Evolutionary conservation across 768 basidiomycete genomes (phyloP).

Genomic region (Auricularia sp.): DNA sequence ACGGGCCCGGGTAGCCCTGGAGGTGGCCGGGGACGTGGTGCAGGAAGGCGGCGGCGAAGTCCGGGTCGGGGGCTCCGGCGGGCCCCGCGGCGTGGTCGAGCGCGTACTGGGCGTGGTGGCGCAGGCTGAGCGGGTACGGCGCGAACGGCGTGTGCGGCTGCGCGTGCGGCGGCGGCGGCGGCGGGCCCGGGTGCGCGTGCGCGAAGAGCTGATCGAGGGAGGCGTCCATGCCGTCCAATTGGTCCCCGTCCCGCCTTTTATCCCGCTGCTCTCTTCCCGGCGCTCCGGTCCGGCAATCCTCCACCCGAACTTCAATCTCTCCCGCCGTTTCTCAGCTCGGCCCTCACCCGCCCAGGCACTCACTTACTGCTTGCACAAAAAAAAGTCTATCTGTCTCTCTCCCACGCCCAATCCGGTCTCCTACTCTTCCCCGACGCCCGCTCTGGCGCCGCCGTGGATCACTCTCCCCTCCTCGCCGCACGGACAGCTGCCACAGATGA

Average conservation of each 20-base stretch:
- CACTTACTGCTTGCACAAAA: no score
- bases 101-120: constrained; percentile 17
- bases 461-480: no score
- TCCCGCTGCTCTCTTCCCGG: background rate
- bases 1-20: constrained; percentile 15
- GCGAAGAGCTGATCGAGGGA: constrained; percentile 56
- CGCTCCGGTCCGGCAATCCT: background rate
- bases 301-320: no score
- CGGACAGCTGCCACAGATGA: no score
- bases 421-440: no score
- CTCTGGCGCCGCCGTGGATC: no score
- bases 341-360: no score
- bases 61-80: no score
- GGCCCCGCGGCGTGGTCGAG: constrained; percentile 1
- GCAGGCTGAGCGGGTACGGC: background rate
- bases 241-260: constrained; percentile 15
- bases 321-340: no score
- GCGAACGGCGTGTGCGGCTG: constrained; percentile 8
- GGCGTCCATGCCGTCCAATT: constrained; percentile 36
- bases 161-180: constrained; percentile 9
- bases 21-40: constrained; percentile 15
- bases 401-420: no score
- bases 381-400: no score
- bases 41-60: constrained; percentile 1
- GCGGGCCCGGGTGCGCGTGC: constrained; percentile 29